Conservation (phyloP, 257 asterid species). For the Nicotiana tabacum region DNA sequence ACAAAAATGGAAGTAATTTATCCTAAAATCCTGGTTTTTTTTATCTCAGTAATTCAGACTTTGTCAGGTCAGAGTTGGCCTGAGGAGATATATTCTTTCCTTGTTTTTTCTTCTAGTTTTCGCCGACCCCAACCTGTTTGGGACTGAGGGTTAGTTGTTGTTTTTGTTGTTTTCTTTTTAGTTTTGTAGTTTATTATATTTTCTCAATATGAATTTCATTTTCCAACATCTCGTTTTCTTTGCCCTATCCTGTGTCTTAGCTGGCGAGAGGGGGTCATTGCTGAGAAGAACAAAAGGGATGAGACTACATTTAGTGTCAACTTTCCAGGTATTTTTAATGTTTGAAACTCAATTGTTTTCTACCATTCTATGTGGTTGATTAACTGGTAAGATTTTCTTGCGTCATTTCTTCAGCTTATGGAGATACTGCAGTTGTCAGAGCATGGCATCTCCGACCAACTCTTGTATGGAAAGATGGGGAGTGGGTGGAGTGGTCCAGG, state of each 20-base stretch:
- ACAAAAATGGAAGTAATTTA: background rate
- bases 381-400: constrained; percentile 2
- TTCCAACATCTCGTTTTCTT: constrained; percentile 10
- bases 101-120: too few relatives aligned
- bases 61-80: background rate
- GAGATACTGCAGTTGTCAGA: constrained; percentile 51
- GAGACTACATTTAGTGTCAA: constrained; percentile 51
- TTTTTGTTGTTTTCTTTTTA: background rate
- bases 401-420: constrained; percentile 44
- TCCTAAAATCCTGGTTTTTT: constrained; percentile 3
- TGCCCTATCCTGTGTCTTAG: constrained; percentile 28
- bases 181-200: background rate
- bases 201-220: background rate
- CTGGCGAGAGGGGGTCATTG: constrained; percentile 90
- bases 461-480: constrained; percentile 70
- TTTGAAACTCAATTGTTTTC: background rate
- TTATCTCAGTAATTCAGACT: background rate
- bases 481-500: constrained; percentile 76
- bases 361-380: background rate
- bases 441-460: constrained; percentile 84
- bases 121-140: too few relatives aligned
- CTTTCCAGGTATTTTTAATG: constrained; percentile 65
- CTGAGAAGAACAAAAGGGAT: constrained; percentile 67
- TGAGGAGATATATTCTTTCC: background rate
- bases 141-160: too few relatives aligned